Percentiles rank a stretch among this genome's conserved stretches.
These are phyloP conservation scores for Synchytrium microbalum DNA, from an alignment of 371 early-diverging fungal species.

Conservation along the genomic window DNA sequence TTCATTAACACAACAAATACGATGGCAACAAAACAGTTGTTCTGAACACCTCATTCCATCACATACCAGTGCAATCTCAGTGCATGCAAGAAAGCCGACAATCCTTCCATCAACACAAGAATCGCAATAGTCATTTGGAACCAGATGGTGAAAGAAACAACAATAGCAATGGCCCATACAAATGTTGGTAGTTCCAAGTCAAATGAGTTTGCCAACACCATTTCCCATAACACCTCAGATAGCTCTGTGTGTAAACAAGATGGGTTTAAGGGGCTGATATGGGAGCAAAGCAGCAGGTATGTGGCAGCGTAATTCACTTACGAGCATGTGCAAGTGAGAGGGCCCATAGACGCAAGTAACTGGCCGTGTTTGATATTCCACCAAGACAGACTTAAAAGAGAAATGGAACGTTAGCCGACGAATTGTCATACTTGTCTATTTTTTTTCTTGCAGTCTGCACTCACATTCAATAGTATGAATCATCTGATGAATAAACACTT, in stretches of 20 bases:
- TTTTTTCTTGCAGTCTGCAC: background rate
- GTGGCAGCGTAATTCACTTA: too few relatives aligned
- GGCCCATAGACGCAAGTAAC: conserved; percentile 99
- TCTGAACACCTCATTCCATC: conserved; percentile 8
- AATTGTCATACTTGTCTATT: background rate
- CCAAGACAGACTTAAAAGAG: conserved; percentile 65
- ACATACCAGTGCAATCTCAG: conserved; percentile 95
- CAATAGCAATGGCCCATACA: conserved; percentile 50
- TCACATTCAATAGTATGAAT: conserved; percentile 98
- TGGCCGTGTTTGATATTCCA: conserved; percentile 98
- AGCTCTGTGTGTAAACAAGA: conserved; percentile 51
- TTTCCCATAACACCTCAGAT: conserved; percentile 95
- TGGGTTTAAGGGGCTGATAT: background rate
- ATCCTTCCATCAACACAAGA: conserved; percentile 95
- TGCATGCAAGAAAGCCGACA: conserved; percentile 98
- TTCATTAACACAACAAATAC: conserved; percentile 1
- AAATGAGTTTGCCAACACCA: conserved; percentile 76
- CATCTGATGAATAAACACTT: conserved; percentile 90
- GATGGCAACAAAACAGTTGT: conserved; percentile 6
- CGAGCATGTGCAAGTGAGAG: conserved; percentile 98
- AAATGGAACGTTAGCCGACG: background rate
- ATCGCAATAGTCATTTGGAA: conserved; percentile 78
- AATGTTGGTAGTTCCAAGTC: conserved; percentile 24
- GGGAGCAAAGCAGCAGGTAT: background rate
- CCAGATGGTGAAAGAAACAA: conserved; percentile 74